A percentile compares a stretch with the other conserved stretches of the same genome.
These are phyloP conservation scores for Mucor circinelloides DNA, from an alignment of 371 early-diverging fungal species.

Conservation along the genomic window DNA sequence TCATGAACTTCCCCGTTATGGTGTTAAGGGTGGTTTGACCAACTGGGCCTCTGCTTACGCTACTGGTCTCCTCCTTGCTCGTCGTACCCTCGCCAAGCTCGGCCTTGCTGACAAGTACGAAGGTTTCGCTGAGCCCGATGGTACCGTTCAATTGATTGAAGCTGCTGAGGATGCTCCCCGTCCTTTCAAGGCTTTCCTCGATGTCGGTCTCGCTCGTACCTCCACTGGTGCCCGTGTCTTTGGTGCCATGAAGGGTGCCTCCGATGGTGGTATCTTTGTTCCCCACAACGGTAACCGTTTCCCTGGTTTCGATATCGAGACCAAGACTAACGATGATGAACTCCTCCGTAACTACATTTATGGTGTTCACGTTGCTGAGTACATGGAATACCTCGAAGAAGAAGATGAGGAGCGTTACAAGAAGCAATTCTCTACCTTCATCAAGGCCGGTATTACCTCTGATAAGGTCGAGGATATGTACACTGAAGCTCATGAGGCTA, in stretches of 20 bases:
- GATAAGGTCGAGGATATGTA: conserved; percentile 97
- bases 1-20: conserved; percentile 98
- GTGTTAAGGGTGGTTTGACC: conserved; percentile 99
- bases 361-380: conserved; percentile 98
- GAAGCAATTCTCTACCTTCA: conserved; percentile 96
- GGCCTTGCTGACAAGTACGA: conserved; percentile 95
- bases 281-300: conserved; percentile 99
- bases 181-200: conserved; percentile 99
- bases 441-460: conserved; percentile 89
- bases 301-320: conserved; percentile 95
- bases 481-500: conserved; percentile 92
- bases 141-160: conserved; percentile 90
- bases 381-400: conserved; percentile 98
- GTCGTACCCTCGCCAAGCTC: conserved; percentile 96
- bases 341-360: conserved; percentile 98
- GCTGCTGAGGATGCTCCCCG: conserved; percentile 93
- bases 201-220: conserved; percentile 99
- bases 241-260: conserved; percentile 99
- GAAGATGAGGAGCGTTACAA: conserved; percentile 99
- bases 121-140: conserved; percentile 95
- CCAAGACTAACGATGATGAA: conserved; percentile 95
- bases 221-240: conserved; percentile 99
- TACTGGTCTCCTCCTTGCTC: conserved; percentile 98
- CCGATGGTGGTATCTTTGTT: conserved; percentile 99
- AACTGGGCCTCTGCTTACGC: conserved; percentile 99